These are phyloP conservation scores for Salvia rosmarinus DNA, from an alignment of 257 asterid species.

Conservation along the genomic window DNA sequence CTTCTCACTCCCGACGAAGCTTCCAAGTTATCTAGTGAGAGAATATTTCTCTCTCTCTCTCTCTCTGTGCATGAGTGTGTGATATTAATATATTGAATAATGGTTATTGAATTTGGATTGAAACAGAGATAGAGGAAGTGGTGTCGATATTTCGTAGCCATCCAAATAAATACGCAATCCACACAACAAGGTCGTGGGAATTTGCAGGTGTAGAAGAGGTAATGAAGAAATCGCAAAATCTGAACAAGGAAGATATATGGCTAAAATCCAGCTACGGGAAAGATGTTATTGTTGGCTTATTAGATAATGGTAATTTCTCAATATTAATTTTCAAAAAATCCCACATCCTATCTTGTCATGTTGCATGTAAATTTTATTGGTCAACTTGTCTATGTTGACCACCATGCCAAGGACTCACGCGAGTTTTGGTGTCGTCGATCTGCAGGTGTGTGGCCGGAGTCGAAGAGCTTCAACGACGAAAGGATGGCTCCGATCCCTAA, in stretches of 20 bases:
- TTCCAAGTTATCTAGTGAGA: conserved; percentile 55
- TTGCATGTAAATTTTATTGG: background rate
- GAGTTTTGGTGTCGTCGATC: conserved; percentile 15
- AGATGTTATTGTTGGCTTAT: conserved; percentile 66
- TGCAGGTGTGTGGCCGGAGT: conserved; percentile 99
- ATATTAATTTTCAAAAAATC: background rate
- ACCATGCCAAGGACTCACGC: too few relatives aligned
- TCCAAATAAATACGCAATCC: conserved; percentile 62
- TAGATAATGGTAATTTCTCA: conserved; percentile 66
- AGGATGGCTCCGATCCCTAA: conserved; percentile 71
- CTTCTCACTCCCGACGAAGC: conserved; percentile 72
- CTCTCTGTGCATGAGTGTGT: background rate
- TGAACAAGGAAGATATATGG: conserved; percentile 53
- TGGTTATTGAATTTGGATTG: too few relatives aligned
- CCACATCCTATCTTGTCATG: background rate
- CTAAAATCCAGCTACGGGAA: conserved; percentile 70
- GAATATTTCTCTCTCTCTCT: background rate
- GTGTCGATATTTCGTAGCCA: conserved; percentile 65
- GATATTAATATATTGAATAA: background rate
- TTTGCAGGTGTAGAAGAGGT: conserved; percentile 64
- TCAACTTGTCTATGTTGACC: too few relatives aligned
- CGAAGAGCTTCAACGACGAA: conserved; percentile 67
- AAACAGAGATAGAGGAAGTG: conserved; percentile 70
- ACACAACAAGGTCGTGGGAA: conserved; percentile 95
- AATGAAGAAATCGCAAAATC: background rate